Evolutionary conservation across 176 grass and related monocot genomes (phyloP), one percentile per base, ranked within the genome.

Genomic region (Cocos nucifera): DNA sequence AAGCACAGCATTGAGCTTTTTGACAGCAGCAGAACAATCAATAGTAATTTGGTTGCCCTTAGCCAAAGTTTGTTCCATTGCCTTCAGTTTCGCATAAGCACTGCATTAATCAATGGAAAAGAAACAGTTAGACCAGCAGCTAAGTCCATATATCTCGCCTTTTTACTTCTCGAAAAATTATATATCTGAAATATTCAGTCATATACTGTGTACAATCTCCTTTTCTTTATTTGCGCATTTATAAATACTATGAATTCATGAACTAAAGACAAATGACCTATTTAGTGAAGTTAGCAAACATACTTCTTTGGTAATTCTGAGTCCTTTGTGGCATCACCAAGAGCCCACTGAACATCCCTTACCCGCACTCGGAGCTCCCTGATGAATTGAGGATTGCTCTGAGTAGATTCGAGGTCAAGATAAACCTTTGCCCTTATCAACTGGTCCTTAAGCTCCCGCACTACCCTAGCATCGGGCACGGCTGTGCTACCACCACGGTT

Each of bases 391-490:
- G 82, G 65, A 78, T 81, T 89, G 20, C 79, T 61, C 70, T 77
- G 83, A 68, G 77, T 81, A 35, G 82, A 62, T 66, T 86, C 83
- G 51, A 89, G 79, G 70, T 66, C 73, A 75, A 89, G 82, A 73
- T 95, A 95, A 26, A 95, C 90, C 66, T 72, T 95, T 57, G 86
- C 90, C 57, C 88, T 89, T 73, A 89, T 95, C 75, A 95, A 85
- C 48, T 81, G 90, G 67, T 95, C 90, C 71, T 75, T 95, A 70
- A 95, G 88, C 67, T 89, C 75, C 49, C 63, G 79, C 50, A 95
- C 73, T 50, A 95, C 73, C 39, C 71, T 71, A 23, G 56, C 30
- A 86, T 86, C 82, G 52, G 79, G 63, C 29, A 77, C 56, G 16
- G 22, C 25, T 69, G 17, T 61, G 32, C 32, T 63, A 49, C 28